Percentiles rank a stretch among this genome's conserved stretches.
phyloP scores from a whole-genome alignment of 1,284 basidiomycete species.

The Apiotrichum gracile region DNA sequence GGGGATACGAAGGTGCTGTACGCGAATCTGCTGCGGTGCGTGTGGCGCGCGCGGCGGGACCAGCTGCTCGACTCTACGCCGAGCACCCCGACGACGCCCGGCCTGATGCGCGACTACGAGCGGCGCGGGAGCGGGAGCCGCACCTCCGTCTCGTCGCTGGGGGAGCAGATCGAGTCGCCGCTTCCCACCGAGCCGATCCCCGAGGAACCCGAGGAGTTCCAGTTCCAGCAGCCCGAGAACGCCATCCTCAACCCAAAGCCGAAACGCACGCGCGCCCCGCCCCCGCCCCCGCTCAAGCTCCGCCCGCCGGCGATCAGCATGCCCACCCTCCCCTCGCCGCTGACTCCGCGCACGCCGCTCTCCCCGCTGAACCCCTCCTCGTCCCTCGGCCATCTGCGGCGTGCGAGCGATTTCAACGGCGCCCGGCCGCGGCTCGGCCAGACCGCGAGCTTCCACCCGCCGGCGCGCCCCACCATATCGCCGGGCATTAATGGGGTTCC shows the following conservation, averaged over 20 bases:
- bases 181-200: slow-evolving; percentile 3
- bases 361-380: slow-evolving; percentile 10
- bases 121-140: neutral
- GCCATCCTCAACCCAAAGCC: neutral
- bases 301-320: neutral
- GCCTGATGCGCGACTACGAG: neutral
- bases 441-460: neutral
- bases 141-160: neutral
- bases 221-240: neutral
- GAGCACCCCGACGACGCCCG: neutral
- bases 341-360: neutral
- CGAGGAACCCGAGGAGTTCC: slow-evolving; percentile 11
- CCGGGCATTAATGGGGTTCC: neutral
- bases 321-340: neutral
- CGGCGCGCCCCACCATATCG: neutral
- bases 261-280: slow-evolving; percentile 5
- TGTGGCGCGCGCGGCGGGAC: slow-evolving; percentile 31
- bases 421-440: neutral
- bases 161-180: neutral
- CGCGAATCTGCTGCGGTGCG: slow-evolving; percentile 34
- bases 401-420: neutral
- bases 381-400: neutral
- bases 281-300: slow-evolving; percentile 9
- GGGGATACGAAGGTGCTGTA: slow-evolving; percentile 40
- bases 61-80: neutral